A percentile compares a stretch with the other conserved stretches of the same genome.
Evolutionary conservation across 164 flowering plant genomes (phyloP).

Genomic region (Piper betle): DNA sequence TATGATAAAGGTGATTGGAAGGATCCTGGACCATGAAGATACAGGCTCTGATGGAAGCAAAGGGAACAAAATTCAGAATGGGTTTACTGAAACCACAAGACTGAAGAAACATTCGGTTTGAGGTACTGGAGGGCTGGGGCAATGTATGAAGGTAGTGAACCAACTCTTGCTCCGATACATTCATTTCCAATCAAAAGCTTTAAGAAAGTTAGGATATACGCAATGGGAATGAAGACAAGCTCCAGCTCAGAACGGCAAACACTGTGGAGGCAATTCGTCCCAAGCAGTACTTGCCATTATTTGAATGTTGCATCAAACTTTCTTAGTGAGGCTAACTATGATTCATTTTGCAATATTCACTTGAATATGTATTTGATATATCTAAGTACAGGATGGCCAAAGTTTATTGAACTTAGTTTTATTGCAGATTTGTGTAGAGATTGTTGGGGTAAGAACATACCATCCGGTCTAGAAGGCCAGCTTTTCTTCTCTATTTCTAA

Average conservation of each 20-base stretch:
- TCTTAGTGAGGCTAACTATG: too few relatives aligned
- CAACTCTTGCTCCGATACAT: constrained; percentile 42
- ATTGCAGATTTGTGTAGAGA: constrained; percentile 62
- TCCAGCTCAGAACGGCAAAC: constrained; percentile 31
- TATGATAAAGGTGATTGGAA: constrained; percentile 36
- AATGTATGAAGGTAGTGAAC: constrained; percentile 72
- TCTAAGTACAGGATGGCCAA: too few relatives aligned
- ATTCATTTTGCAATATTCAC: too few relatives aligned
- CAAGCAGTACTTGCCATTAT: neutral
- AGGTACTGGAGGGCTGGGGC: constrained; percentile 96
- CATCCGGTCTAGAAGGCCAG: constrained; percentile 48
- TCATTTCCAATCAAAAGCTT: constrained; percentile 19
- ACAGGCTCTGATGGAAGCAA: constrained; percentile 67
- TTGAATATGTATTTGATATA: too few relatives aligned
- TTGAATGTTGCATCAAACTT: neutral
- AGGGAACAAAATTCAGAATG: constrained; percentile 78
- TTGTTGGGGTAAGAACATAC: constrained; percentile 53
- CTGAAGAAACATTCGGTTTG: constrained; percentile 73
- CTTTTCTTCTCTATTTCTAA: constrained; percentile 50
- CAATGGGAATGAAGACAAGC: constrained; percentile 15
- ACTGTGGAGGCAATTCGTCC: constrained; percentile 49
- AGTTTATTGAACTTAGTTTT: neutral
- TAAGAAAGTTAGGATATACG: constrained; percentile 15
- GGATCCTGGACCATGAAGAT: constrained; percentile 82
- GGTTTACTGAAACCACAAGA: constrained; percentile 73